Conservation (phyloP, 371 early-diverging fungal species). For the Rhizopus stolonifer region DNA sequence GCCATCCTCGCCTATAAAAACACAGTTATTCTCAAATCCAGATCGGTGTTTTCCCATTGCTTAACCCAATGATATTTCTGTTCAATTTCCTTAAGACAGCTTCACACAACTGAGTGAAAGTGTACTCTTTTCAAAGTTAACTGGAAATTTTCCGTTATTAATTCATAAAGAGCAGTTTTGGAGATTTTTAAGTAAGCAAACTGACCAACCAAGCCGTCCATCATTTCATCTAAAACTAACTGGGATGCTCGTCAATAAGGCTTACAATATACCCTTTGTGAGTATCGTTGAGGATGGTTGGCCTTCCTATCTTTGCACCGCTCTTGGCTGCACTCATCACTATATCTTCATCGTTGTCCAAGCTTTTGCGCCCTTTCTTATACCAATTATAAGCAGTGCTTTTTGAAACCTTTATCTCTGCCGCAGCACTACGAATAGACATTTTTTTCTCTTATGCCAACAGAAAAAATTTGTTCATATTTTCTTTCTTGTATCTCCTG, state of each 20-base stretch:
- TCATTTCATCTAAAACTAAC: constrained; percentile 11
- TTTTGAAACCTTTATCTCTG: too few species aligned
- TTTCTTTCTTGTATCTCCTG: neutral
- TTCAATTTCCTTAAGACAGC: neutral
- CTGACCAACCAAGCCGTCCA: neutral
- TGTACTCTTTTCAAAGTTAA: constrained; percentile 4
- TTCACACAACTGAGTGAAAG: constrained; percentile 1
- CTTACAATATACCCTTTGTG: constrained; percentile 5
- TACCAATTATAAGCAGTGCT: constrained; percentile 6
- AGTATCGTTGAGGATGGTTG: neutral
- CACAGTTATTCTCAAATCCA: constrained; percentile 11
- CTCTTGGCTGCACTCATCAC: neutral
- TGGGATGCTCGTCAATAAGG: too few species aligned
- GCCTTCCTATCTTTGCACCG: constrained; percentile 7
- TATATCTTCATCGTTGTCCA: constrained; percentile 3
- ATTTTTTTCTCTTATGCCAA: too few species aligned
- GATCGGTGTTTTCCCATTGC: constrained; percentile 1
- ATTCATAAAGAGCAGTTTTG: constrained; percentile 7
- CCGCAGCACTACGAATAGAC: too few species aligned
- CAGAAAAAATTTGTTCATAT: neutral
- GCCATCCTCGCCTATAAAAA: constrained; percentile 9
- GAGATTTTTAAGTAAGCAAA: neutral
- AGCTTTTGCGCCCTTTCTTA: constrained; percentile 3
- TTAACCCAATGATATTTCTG: constrained; percentile 5
- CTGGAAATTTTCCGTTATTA: neutral